Evolutionary conservation across 768 basidiomycete genomes (phyloP), one percentile per base, ranked within the genome.

Genomic region (Tricholoma sp.): DNA sequence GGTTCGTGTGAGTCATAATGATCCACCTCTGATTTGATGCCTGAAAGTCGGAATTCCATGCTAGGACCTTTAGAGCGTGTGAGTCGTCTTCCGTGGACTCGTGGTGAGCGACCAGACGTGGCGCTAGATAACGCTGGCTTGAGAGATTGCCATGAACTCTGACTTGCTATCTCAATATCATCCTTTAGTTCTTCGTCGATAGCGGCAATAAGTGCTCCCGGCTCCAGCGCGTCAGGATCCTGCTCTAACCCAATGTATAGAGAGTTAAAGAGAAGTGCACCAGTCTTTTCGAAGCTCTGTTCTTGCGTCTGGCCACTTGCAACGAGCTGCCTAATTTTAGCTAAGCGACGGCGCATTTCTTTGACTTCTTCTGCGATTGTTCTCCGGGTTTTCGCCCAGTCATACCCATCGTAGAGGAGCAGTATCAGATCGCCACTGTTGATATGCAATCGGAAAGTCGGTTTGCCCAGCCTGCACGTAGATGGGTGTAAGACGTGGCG

Each of bases 141-240:
- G n/a, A 95, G 72, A 6, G 93, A 86, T 63, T 96, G 93, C 94
- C 94, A 97, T 15, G 94, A 95, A 61, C 88, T 88, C 65, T 91
- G 86, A 53, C 82, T 89, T 3, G 78, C 81, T 2, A 84, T 86
- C 41, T 95, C 92, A 1, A 76, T 63, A 34, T 88, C 86, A 15
- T 91, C 87, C 57, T 83, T 83, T 37, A 98, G 76, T 67, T 98
- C 89, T 50, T 94, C 86, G 62, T 98, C 92, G 57, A 98, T 97
- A 1, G 94, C 95, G 6, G 91, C 93, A 36, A 97, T 82, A 44
- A 96, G 75, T 2, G 83, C 85, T 9, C 78, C 82, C 3, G 87
- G 82, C 63, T 96, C 94, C 61, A 89, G 74, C 28, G 83, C 81
- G 50, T 89, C 86, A 12, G 83, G 69, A 53, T 91, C 86, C 59